Conservation (phyloP, 148 eudicot genomes). For the Heliosperma pusillum region DNA sequence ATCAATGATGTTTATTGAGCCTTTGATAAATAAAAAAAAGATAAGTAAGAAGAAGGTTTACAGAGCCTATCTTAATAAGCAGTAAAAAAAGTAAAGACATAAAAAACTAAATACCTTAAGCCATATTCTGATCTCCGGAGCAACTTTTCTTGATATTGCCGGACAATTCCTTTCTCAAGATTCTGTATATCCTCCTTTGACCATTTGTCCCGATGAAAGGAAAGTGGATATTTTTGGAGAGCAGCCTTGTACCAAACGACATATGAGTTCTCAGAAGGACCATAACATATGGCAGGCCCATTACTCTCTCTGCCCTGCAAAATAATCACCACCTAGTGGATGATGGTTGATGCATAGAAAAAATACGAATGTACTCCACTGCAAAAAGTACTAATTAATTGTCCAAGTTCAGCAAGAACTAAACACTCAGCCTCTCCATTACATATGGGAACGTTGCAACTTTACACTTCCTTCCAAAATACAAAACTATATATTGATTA, state of each 20-base stretch:
- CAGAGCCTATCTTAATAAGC: not conserved
- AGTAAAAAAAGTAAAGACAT: not conserved
- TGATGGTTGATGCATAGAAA: not conserved
- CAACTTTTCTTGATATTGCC: constrained; percentile 63
- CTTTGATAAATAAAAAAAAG: not conserved
- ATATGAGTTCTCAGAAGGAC: constrained; percentile 76
- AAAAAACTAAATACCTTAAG: constrained; percentile 36
- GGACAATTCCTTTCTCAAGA: constrained; percentile 71
- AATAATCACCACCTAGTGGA: constrained; percentile 11
- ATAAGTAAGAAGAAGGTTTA: not conserved
- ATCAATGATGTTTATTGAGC: constrained; percentile 3
- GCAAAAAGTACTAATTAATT: not conserved
- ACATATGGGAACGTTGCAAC: not conserved
- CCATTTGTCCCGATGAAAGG: constrained; percentile 59
- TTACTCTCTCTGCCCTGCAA: constrained; percentile 46
- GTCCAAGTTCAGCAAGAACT: constrained; percentile 3
- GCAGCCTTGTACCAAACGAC: constrained; percentile 57
- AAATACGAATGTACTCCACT: not conserved
- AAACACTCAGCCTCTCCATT: constrained; percentile 3
- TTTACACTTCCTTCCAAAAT: not conserved
- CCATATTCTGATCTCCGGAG: constrained; percentile 42
- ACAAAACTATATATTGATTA: not conserved
- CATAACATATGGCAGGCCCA: constrained; percentile 42
- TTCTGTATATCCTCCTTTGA: constrained; percentile 47
- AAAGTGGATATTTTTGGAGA: constrained; percentile 44